Evolutionary conservation across 331 rosid genomes (phyloP).

Genomic region (Malus hybrid): DNA sequence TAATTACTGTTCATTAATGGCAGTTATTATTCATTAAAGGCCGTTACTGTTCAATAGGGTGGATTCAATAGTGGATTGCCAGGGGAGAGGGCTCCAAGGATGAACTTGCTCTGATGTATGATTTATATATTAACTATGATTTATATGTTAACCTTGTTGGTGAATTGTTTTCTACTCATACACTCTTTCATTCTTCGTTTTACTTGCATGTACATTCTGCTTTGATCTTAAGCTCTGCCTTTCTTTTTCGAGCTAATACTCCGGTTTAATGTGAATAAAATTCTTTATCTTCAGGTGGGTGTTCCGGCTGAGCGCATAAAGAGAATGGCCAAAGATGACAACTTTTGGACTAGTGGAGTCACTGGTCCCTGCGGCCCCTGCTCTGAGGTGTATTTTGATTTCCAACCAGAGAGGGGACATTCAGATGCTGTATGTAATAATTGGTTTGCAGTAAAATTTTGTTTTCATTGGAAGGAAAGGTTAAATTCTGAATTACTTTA

Average conservation of each 20-base stretch:
- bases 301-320: slow-evolving; percentile 66
- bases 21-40: too few species aligned
- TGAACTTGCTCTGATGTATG: too few species aligned
- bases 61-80: too few species aligned
- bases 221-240: neutral
- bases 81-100: too few species aligned
- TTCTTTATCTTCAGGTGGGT: slow-evolving; percentile 45
- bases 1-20: too few species aligned
- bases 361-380: slow-evolving; percentile 95
- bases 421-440: slow-evolving; percentile 45
- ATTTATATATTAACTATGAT: too few species aligned
- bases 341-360: slow-evolving; percentile 84
- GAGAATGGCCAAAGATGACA: slow-evolving; percentile 81
- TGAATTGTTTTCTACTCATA: neutral
- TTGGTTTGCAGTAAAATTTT: neutral
- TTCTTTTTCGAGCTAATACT: neutral
- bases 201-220: neutral
- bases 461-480: neutral
- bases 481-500: neutral
- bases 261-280: neutral
- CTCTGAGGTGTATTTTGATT: slow-evolving; percentile 87
- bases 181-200: neutral
- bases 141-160: neutral
- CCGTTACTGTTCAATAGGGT: too few species aligned
- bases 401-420: slow-evolving; percentile 77